phyloP scores from a whole-genome alignment of 2,329 filamentous ascomycete genomes.

The Arthrobotrys iridis region DNA sequence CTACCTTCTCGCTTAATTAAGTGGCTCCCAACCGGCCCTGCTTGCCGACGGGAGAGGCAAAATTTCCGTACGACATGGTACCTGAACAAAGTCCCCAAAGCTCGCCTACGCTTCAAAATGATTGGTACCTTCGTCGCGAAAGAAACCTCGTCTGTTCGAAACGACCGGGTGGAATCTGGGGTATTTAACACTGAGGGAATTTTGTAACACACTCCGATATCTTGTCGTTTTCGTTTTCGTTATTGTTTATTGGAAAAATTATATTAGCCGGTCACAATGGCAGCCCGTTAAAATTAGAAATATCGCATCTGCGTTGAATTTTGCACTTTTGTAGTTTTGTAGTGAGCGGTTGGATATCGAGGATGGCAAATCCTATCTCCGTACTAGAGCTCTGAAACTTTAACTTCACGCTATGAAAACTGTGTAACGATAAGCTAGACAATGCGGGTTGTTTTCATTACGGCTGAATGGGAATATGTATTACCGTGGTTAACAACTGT shows the following conservation, averaged over 20 bases:
- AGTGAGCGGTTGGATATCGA: background rate
- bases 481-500: background rate
- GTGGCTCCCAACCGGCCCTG: slow-evolving; percentile 29
- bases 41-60: slow-evolving; percentile 25
- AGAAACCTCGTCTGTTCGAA: background rate
- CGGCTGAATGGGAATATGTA: slow-evolving; percentile 3
- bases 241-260: background rate
- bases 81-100: background rate
- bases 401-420: slow-evolving; percentile 19
- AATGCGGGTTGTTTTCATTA: background rate
- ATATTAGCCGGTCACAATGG: background rate
- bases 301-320: background rate
- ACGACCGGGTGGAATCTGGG: background rate
- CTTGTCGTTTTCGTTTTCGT: too few relatives aligned
- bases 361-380: slow-evolving; percentile 6
- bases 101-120: slow-evolving; percentile 15
- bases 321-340: background rate
- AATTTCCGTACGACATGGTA: slow-evolving; percentile 5
- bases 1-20: too few relatives aligned
- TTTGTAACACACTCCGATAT: background rate
- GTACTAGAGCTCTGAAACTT: background rate
- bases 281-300: background rate
- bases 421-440: slow-evolving; percentile 22
- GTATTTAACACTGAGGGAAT: slow-evolving; percentile 18
- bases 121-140: slow-evolving; percentile 12